Base-by-base conservation (phyloP, 495 filamentous ascomycete species). In the Pyrenula aspistea region DNA sequence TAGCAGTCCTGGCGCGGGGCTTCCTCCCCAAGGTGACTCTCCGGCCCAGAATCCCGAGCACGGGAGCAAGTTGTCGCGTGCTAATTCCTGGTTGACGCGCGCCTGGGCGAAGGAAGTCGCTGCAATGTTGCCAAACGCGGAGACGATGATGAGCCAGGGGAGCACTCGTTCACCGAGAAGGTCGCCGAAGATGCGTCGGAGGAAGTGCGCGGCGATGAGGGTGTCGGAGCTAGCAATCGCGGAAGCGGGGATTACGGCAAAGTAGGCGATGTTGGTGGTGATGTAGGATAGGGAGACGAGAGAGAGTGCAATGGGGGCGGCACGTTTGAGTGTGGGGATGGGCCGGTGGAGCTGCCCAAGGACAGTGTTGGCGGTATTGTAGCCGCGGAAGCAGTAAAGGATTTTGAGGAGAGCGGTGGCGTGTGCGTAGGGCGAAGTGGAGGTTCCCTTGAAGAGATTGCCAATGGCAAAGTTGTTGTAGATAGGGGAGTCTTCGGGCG, bases 231-330 rank as follows among this genome's bases (percentile, higher is more conserved):
- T 69, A 10, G 82, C 68, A 60, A 88, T 79, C 52, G 86, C 81
- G 19, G 78, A 73, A 58, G 81, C 82, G 21, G 82, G 75, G 3
- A 87, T 82, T 0, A 81, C 85, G 2, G 81, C 82, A 58, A 88
- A 87, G 65, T 87, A 88, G 56, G 85, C 84, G 53, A 88, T 79
- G 67, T 88, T 87, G 62, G 77, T 79, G 22, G 87, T 63, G 67
- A 88, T 81, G 68, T 87, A 88, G 0, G 87, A 68, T 24, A 87
- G 68, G 0, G 79, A 77, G 22, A 86, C 83, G 10, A 75, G 72
- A 23, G 68, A 74, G 20, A 87, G 75, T 12, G 83, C 84, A 22
- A 83, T 59, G 0, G 81, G 83, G 0, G 82, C 85, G 1, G 83
- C 85, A 54, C 81, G 77, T 60, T 79, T 74, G 57, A 88, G 73